Evolutionary conservation across 1,284 basidiomycete species (phyloP), one percentile per base, ranked within the genome.

Genomic region (Moniliophthora roreri): DNA sequence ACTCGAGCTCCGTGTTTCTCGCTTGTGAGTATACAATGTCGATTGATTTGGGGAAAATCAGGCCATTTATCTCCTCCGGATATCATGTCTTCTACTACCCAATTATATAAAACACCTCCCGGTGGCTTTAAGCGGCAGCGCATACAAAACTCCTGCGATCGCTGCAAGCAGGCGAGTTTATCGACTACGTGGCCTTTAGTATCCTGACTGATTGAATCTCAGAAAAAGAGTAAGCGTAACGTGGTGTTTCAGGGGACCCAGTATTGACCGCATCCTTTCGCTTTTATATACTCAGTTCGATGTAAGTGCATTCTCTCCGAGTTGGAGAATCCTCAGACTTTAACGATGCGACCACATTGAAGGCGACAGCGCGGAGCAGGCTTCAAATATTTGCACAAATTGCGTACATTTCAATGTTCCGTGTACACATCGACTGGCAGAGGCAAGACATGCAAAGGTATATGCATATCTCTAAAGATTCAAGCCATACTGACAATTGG

Each of bases 361-460:
- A 42, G 41, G 41, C 21, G 41, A 42, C 21, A 42, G 41, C n/a
- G 41, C 41, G 11, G 41, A 42, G 7, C 41, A 42, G 15, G 41
- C 41, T 23, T 42, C 41, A 15, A 42, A 42, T 21, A 42, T 42
- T 23, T 42, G 41, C 26, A 20, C 41, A 15, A 20, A 42, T 24
- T 42, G 41, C 21, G 26, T 42, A 20, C 13, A 20, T 23, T 42
- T 42, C 41, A 42, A 42, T 42, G 15, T 42, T 20, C 21, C 21
- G n/a, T 42, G 41, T 42, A 42, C 41, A 20, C 41, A 42, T 23
- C 41, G 41, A 23, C 15, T 42, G 41, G 41, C 41, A 42, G 41
- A 42, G 18, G 41, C 18, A 4, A 42, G 41, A 15, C 21, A 11
- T 3, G 18, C 41, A 23, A 42, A 23, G 41, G 41, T 42, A 24